Percentiles rank a stretch among this genome's conserved stretches.
phyloP scores from a whole-genome alignment of 169 alveolate genomes.

The Plasmodium coatneyi region DNA sequence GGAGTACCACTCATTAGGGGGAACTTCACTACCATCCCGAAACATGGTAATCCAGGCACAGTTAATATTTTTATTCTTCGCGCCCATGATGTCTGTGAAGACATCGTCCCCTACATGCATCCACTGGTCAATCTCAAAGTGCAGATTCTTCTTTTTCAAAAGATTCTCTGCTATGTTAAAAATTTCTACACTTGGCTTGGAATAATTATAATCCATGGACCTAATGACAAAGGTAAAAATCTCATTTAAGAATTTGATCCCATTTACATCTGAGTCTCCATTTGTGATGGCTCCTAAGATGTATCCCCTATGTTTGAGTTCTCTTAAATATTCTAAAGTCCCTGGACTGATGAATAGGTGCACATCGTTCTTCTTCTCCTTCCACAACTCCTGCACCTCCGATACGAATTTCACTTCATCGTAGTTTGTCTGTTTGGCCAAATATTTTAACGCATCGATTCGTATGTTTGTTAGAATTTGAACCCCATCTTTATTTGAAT shows the following conservation, averaged over 20 bases:
- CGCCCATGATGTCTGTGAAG: constrained; percentile 63
- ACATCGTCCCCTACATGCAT: constrained; percentile 73
- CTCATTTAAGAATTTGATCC: constrained; percentile 55
- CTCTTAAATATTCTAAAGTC: constrained; percentile 55
- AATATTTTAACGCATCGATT: constrained; percentile 48
- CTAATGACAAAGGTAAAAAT: constrained; percentile 53
- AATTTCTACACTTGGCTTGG: constrained; percentile 53
- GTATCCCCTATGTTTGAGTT: constrained; percentile 45
- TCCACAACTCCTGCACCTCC: constrained; percentile 43
- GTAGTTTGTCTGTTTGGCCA: constrained; percentile 50
- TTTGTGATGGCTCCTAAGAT: constrained; percentile 70
- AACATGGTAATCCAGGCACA: constrained; percentile 74
- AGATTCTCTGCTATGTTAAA: constrained; percentile 61
- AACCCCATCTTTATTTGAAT: constrained; percentile 11
- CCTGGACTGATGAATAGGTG: constrained; percentile 71
- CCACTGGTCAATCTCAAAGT: constrained; percentile 34
- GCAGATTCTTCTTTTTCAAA: constrained; percentile 9
- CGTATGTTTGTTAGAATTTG: constrained; percentile 36
- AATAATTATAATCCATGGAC: constrained; percentile 65
- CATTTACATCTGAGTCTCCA: constrained; percentile 73
- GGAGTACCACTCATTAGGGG: constrained; percentile 56
- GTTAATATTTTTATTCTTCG: constrained; percentile 52
- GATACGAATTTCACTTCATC: constrained; percentile 45
- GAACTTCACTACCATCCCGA: constrained; percentile 48
- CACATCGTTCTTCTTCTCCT: constrained; percentile 56